Percentiles rank a stretch among this genome's conserved stretches.
These are phyloP conservation scores for Jamesozyma lodderae DNA, from an alignment of 805 yeast species.

Conservation along the genomic window DNA sequence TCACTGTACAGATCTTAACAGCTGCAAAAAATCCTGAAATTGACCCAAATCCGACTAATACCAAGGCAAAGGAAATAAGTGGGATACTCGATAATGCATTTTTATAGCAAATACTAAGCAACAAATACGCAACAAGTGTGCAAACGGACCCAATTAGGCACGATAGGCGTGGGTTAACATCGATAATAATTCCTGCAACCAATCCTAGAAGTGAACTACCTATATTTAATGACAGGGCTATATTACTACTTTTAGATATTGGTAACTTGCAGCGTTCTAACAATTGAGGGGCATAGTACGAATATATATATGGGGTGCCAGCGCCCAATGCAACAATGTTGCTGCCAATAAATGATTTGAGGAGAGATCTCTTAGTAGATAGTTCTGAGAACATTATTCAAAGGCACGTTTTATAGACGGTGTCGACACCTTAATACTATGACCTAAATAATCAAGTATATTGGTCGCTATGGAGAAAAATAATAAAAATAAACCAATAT, in stretches of 20 bases:
- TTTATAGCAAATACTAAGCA: slow-evolving; percentile 41
- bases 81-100: slow-evolving; percentile 33
- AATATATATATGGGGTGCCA: slow-evolving; percentile 69
- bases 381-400: no score
- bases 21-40: slow-evolving; percentile 52
- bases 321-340: slow-evolving; percentile 52
- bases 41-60: slow-evolving; percentile 56
- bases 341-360: slow-evolving; percentile 22
- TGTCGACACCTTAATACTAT: no score
- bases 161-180: slow-evolving; percentile 43
- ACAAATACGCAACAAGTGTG: slow-evolving; percentile 46
- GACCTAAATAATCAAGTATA: no score
- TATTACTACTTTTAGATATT: slow-evolving; percentile 51
- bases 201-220: slow-evolving; percentile 67
- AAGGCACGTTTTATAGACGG: no score
- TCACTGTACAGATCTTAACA: slow-evolving; percentile 38
- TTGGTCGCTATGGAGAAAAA: no score
- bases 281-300: slow-evolving; percentile 69
- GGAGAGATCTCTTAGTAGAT: neutral
- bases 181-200: slow-evolving; percentile 62
- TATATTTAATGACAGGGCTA: slow-evolving; percentile 51
- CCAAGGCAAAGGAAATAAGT: slow-evolving; percentile 41
- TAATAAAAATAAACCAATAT: no score
- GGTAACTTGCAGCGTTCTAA: slow-evolving; percentile 47
- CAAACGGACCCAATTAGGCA: slow-evolving; percentile 46